A percentile compares a stretch with the other conserved stretches of the same genome.
Conservation (phyloP, 1,284 basidiomycete genomes). For the Tranzscheliella williamsii region DNA sequence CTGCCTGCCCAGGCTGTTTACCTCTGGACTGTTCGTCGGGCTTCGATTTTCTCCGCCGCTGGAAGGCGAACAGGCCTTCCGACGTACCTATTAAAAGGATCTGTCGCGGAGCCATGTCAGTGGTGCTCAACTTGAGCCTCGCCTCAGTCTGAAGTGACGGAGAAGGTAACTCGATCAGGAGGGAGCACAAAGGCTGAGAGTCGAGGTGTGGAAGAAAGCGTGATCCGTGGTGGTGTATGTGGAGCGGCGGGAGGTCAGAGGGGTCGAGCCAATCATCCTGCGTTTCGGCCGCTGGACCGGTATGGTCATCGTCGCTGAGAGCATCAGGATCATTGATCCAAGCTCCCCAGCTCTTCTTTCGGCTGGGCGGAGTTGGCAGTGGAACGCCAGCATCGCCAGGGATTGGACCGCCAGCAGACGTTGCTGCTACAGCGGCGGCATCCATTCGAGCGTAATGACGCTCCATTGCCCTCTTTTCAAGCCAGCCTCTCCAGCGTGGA, state of each 20-base stretch:
- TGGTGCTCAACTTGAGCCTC: not conserved
- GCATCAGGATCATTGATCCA: slow-evolving; percentile 36
- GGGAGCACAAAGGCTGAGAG: slow-evolving; percentile 41
- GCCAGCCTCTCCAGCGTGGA: slow-evolving; percentile 39
- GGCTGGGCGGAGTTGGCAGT: slow-evolving; percentile 1
- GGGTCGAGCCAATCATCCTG: not conserved
- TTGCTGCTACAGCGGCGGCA: slow-evolving; percentile 1
- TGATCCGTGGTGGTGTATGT: slow-evolving; percentile 35
- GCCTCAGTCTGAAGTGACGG: not conserved
- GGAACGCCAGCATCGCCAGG: not conserved
- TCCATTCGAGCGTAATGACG: slow-evolving; percentile 36
- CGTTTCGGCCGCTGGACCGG: not conserved
- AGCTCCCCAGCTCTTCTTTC: slow-evolving; percentile 42
- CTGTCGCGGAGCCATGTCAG: slow-evolving; percentile 1
- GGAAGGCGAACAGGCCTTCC: slow-evolving; percentile 35
- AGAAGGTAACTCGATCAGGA: slow-evolving; percentile 25
- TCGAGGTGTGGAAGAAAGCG: slow-evolving; percentile 44
- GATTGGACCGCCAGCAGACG: not conserved
- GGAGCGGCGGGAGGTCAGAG: slow-evolving; percentile 18
- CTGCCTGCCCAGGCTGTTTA: not conserved
- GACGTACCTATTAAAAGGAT: slow-evolving; percentile 30
- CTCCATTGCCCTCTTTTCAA: slow-evolving; percentile 41
- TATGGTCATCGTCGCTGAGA: slow-evolving; percentile 9
- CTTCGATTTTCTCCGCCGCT: slow-evolving; percentile 1
- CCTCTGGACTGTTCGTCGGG: not conserved